phyloP scores from a whole-genome alignment of 768 basidiomycete species.

The Phanerodontia chrysosporium region DNA sequence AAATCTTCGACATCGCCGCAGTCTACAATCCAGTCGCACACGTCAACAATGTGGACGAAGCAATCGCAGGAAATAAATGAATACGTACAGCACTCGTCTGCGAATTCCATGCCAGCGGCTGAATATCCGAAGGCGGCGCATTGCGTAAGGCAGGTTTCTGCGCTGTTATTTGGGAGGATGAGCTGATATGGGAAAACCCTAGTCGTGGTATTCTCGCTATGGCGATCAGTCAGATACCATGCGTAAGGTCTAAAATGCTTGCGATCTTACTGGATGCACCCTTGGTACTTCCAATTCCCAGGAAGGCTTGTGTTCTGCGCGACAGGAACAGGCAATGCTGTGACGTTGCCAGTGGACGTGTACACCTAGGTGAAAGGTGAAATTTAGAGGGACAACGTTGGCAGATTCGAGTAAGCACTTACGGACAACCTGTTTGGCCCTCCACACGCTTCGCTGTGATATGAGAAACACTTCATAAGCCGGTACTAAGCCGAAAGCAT shows the following conservation, averaged over 20 bases:
- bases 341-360: constrained; percentile 45
- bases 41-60: too few relatives aligned
- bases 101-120: constrained; percentile 67
- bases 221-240: background rate
- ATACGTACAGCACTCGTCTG: constrained; percentile 68
- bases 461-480: constrained; percentile 10
- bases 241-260: background rate
- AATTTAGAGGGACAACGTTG: background rate
- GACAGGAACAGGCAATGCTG: constrained; percentile 54
- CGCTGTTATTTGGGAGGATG: constrained; percentile 60
- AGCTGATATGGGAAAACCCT: constrained; percentile 61
- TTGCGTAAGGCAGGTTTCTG: constrained; percentile 58
- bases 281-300: constrained; percentile 59
- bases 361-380: constrained; percentile 38
- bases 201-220: background rate
- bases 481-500: background rate
- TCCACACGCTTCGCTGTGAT: constrained; percentile 61
- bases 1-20: constrained; percentile 69
- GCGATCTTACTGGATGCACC: constrained; percentile 52
- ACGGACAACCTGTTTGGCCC: constrained; percentile 66
- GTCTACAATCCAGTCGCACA: constrained; percentile 34
- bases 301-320: constrained; percentile 55
- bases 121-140: constrained; percentile 71
- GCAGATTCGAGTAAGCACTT: background rate
- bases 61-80: background rate